Percentiles rank a stretch among this genome's conserved stretches.
Conservation (phyloP, 192 early-diverging fungal species). For the Neocallimastix lanati region DNA sequence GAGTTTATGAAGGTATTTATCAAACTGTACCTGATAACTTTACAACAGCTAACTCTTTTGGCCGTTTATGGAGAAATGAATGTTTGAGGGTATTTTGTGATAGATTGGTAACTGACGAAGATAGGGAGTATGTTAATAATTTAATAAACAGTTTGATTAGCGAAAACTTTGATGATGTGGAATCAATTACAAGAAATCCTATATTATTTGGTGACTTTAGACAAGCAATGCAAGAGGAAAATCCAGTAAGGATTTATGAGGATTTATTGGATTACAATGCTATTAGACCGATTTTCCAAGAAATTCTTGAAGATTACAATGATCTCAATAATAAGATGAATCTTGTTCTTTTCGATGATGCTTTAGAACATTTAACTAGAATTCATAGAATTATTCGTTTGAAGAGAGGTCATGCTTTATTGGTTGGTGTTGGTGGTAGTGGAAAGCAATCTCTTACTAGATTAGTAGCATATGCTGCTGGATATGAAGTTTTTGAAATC, state of each 20-base stretch:
- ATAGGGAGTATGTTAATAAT: conserved; percentile 31
- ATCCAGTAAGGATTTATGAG: conserved; percentile 29
- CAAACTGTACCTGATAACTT: conserved; percentile 36
- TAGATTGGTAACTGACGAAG: conserved; percentile 27
- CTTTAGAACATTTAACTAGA: conserved; percentile 32
- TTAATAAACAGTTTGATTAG: conserved; percentile 28
- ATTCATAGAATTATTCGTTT: conserved; percentile 32
- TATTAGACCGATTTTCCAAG: conserved; percentile 34
- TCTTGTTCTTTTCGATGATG: conserved; percentile 41
- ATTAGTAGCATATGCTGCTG: conserved; percentile 34
- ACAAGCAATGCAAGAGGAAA: conserved; percentile 34
- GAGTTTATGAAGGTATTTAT: conserved; percentile 34
- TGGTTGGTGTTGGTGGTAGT: conserved; percentile 42
- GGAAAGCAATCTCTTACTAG: conserved; percentile 37
- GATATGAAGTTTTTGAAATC: conserved; percentile 35
- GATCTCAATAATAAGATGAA: conserved; percentile 40
- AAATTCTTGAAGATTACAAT: conserved; percentile 41
- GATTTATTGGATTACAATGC: conserved; percentile 39
- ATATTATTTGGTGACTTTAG: conserved; percentile 39
- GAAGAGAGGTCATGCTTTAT: conserved; percentile 31
- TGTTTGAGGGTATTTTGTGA: conserved; percentile 35
- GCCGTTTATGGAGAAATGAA: conserved; percentile 36
- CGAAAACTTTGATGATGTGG: conserved; percentile 38
- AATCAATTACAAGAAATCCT: conserved; percentile 28
- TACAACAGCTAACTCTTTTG: conserved; percentile 22